Evolutionary conservation across 306 rosid genomes (phyloP).

Genomic region (Crataegus laevigata): DNA sequence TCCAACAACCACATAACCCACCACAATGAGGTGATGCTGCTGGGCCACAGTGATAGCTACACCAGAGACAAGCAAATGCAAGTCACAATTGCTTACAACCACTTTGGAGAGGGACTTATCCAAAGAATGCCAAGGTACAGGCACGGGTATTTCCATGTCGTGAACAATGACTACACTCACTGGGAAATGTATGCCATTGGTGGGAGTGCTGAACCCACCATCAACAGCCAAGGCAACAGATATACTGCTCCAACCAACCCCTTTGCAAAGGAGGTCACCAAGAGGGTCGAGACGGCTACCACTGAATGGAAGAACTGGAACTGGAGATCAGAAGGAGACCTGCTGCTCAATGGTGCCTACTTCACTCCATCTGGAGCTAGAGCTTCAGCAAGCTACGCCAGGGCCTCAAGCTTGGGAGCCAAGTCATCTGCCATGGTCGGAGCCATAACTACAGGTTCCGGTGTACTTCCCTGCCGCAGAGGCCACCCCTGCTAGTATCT

Average conservation of each 20-base stretch:
- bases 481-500: slow-evolving; percentile 53
- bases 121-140: slow-evolving; percentile 99
- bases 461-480: slow-evolving; percentile 74
- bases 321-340: slow-evolving; percentile 97
- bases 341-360: slow-evolving; percentile 76
- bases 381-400: slow-evolving; percentile 89
- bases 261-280: slow-evolving; percentile 95
- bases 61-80: slow-evolving; percentile 91
- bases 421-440: slow-evolving; percentile 91
- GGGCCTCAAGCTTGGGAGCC: slow-evolving; percentile 98
- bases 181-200: slow-evolving; percentile 99
- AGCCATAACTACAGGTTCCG: slow-evolving; percentile 73
- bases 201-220: slow-evolving; percentile 91
- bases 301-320: slow-evolving; percentile 74
- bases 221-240: slow-evolving; percentile 98
- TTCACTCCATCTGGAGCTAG: slow-evolving; percentile 98
- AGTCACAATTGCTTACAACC: slow-evolving; percentile 97
- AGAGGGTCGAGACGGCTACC: slow-evolving; percentile 79
- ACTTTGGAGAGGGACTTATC: slow-evolving; percentile 95
- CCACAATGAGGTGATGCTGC: slow-evolving; percentile 95
- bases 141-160: slow-evolving; percentile 96
- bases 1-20: slow-evolving; percentile 97
- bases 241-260: slow-evolving; percentile 79
- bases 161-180: slow-evolving; percentile 98
- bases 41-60: slow-evolving; percentile 96